These are phyloP conservation scores for Plasmodium knowlesi DNA, from an alignment of 169 alveolate genomes.

Conservation along the genomic window DNA sequence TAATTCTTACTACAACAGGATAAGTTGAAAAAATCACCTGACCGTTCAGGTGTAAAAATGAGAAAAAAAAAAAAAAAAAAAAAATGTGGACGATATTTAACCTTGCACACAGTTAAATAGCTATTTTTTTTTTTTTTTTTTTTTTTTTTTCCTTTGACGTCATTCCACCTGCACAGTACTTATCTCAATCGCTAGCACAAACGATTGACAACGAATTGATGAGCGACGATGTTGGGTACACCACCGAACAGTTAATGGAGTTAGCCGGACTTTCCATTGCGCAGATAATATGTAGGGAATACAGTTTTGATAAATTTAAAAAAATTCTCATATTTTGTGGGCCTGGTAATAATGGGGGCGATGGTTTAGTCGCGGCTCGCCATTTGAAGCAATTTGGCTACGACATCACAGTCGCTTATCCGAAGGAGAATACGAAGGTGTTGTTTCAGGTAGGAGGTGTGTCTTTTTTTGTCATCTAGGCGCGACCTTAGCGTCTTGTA, in stretches of 20 bases:
- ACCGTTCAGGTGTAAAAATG: background rate
- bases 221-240: conserved; percentile 85
- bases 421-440: conserved; percentile 82
- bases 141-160: background rate
- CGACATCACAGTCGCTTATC: conserved; percentile 82
- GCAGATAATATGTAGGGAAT: conserved; percentile 81
- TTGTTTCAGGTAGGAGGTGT: conserved; percentile 73
- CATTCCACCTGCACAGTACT: conserved; percentile 5
- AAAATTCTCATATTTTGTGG: conserved; percentile 88
- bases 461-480: conserved; percentile 29
- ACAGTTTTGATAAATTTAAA: conserved; percentile 33
- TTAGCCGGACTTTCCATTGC: conserved; percentile 92
- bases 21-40: background rate
- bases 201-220: conserved; percentile 85
- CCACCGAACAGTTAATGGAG: conserved; percentile 91
- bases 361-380: conserved; percentile 91
- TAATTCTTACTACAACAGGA: too few relatives aligned
- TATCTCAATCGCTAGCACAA: conserved; percentile 73
- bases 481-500: background rate
- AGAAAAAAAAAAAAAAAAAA: too few relatives aligned
- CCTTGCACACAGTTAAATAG: too few relatives aligned
- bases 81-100: too few relatives aligned
- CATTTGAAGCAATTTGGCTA: conserved; percentile 87
- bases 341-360: conserved; percentile 95
- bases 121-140: background rate